These are phyloP conservation scores for Lupinus albus DNA, from an alignment of 306 rosid genomes.

Conservation along the genomic window DNA sequence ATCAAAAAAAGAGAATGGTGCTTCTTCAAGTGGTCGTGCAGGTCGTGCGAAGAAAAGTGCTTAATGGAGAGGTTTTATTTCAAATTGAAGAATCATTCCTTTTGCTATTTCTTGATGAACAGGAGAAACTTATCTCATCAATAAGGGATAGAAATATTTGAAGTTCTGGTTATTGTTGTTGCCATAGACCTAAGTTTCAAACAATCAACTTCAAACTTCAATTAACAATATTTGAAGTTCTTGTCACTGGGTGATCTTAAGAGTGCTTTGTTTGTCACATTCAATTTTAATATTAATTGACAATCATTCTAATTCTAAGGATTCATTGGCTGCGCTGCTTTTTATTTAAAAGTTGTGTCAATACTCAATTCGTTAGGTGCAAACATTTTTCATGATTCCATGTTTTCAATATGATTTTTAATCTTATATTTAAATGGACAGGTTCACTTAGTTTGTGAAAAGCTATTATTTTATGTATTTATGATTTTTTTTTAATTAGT, in stretches of 20 bases:
- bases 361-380: not conserved
- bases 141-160: constrained; percentile 51
- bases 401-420: too few species aligned
- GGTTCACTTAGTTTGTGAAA: too few species aligned
- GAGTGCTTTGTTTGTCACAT: not conserved
- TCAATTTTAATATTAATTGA: not conserved
- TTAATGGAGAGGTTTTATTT: constrained; percentile 45
- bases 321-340: not conserved
- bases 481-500: too few species aligned
- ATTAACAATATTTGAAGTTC: not conserved
- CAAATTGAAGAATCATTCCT: constrained; percentile 38
- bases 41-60: constrained; percentile 95
- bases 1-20: constrained; percentile 78
- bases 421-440: too few species aligned
- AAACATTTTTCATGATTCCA: not conserved
- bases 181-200: constrained; percentile 40
- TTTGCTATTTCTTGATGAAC: constrained; percentile 63
- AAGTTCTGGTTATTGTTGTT: constrained; percentile 47
- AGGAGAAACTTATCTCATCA: constrained; percentile 53
- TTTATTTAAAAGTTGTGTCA: not conserved
- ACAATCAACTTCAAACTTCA: constrained; percentile 49
- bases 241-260: not conserved
- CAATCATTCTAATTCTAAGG: not conserved
- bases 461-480: too few species aligned
- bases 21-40: constrained; percentile 92